phyloP scores from a whole-genome alignment of 73 alveolate genomes.

The Symbiodinium pilosum region DNA sequence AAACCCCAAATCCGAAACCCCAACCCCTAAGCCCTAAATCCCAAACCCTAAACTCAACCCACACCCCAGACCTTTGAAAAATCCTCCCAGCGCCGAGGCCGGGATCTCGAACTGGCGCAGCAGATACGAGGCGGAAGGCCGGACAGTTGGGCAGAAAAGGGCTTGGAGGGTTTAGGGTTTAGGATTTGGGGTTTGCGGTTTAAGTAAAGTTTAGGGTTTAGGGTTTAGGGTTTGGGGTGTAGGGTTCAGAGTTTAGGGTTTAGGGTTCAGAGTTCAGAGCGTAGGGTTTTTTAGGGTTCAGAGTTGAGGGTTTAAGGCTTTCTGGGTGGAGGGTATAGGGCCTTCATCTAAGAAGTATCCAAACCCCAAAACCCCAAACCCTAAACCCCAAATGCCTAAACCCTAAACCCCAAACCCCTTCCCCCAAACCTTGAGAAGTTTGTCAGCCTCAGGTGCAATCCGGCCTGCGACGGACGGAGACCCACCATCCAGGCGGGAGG shows the following conservation, averaged over 20 bases:
- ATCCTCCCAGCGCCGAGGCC: background rate
- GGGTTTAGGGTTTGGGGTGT: background rate
- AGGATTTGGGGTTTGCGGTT: background rate
- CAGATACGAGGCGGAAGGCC: conserved; percentile 44
- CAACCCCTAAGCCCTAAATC: background rate
- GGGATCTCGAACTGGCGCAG: conserved; percentile 61
- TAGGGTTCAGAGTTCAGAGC: too few species aligned
- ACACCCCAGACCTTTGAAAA: too few species aligned
- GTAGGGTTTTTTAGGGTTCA: background rate
- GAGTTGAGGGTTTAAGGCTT: background rate
- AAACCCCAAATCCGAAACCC: background rate
- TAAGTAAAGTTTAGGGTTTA: background rate
- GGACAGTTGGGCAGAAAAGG: too few species aligned
- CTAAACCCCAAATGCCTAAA: background rate
- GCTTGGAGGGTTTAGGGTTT: background rate
- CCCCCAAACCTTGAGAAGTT: background rate
- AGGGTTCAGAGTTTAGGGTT: background rate
- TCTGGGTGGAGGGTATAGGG: background rate
- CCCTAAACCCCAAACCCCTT: background rate
- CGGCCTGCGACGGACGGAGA: background rate
- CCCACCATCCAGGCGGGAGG: background rate
- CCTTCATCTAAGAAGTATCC: background rate
- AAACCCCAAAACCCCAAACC: background rate
- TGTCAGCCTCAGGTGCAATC: background rate
- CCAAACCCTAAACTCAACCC: background rate